A percentile compares a stretch with the other conserved stretches of the same genome.
Evolutionary conservation across 148 eudicot species (phyloP).

Genomic region (Heliamphora exappendiculata): DNA sequence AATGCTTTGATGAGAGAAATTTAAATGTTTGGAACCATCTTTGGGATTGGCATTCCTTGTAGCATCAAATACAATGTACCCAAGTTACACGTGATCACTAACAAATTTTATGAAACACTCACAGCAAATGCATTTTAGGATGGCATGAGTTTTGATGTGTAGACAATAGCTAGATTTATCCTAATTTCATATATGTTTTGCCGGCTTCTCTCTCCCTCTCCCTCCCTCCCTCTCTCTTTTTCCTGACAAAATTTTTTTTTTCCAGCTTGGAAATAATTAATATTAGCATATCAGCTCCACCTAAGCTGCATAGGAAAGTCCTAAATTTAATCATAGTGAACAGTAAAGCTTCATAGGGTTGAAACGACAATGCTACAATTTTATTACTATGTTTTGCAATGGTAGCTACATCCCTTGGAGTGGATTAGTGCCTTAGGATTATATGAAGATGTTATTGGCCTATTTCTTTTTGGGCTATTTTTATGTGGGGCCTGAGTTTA

Average conservation of each 20-base stretch:
- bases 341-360: no score
- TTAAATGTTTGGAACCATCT: neutral
- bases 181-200: neutral
- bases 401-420: neutral
- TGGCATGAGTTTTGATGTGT: neutral
- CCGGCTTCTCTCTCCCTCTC: neutral
- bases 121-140: neutral
- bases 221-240: neutral
- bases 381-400: neutral
- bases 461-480: neutral
- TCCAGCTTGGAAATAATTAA: neutral
- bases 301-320: no score
- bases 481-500: neutral
- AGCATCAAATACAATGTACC: neutral
- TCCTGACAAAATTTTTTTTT: neutral
- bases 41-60: neutral
- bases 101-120: neutral
- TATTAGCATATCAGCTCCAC: neutral
- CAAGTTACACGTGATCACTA: neutral
- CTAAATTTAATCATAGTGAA: no score
- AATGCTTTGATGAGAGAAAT: no score
- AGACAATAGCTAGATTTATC: neutral
- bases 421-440: neutral
- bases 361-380: neutral
- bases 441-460: neutral